phyloP scores from a whole-genome alignment of 2,329 filamentous ascomycete species.

The Balansia obtecta region DNA sequence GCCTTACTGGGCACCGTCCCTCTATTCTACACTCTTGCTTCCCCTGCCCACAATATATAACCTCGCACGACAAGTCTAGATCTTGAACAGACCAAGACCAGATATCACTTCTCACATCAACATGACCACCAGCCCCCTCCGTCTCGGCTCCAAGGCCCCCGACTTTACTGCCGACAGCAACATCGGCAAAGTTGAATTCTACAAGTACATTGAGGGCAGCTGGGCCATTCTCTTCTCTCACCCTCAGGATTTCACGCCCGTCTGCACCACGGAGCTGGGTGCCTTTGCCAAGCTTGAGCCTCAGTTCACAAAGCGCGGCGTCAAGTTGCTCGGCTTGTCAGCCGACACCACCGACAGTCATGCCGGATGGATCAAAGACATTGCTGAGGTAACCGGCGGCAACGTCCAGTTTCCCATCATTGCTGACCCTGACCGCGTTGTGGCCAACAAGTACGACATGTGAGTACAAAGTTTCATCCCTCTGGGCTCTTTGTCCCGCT shows the following conservation, averaged over 20 bases:
- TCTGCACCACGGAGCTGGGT: constrained; percentile 91
- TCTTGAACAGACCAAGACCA: too few species aligned
- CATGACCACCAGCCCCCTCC: constrained; percentile 33
- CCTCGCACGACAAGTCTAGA: too few species aligned
- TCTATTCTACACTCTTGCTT: background rate
- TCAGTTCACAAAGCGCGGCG: constrained; percentile 75
- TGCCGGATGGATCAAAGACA: constrained; percentile 83
- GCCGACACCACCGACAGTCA: constrained; percentile 80
- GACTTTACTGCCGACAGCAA: constrained; percentile 80
- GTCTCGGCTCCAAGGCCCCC: constrained; percentile 55
- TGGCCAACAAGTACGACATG: constrained; percentile 71
- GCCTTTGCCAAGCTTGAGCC: constrained; percentile 82
- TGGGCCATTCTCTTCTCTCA: constrained; percentile 81
- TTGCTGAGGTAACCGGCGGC: constrained; percentile 63
- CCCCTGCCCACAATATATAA: too few species aligned
- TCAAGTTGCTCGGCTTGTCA: constrained; percentile 83
- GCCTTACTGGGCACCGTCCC: background rate
- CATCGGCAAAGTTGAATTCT: constrained; percentile 66
- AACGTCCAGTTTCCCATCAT: constrained; percentile 68
- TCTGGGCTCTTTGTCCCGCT: background rate
- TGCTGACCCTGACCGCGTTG: constrained; percentile 64
- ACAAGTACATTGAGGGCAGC: constrained; percentile 65
- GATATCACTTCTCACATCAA: constrained; percentile 3
- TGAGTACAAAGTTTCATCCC: constrained; percentile 22
- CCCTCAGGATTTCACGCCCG: constrained; percentile 84